Evolutionary conservation across 257 asterid species (phyloP), one percentile per base, ranked within the genome.

Genomic region (Linderniella brevidens): DNA sequence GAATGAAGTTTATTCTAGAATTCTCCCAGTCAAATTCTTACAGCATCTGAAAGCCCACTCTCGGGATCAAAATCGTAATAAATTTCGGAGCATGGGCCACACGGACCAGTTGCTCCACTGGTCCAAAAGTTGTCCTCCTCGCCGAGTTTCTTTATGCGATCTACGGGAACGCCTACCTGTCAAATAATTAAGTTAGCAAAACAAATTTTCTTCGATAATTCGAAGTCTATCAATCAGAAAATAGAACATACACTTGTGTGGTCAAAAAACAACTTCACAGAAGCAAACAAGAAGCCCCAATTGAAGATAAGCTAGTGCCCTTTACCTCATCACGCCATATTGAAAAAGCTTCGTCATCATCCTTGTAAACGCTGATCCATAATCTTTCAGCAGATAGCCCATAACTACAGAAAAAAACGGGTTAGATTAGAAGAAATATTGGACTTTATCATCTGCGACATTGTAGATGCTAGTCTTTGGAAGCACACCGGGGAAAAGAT

Each of bases 51-150:
- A 63, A 62, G 36, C 37, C 95, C 95, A 53, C 72, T 68, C 64
- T 80, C 90, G 0, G 95, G 95, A 68, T 83, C 84, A 57, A 87
- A 87, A 68, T 87, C 97, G 25, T 83, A 87, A 73, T 87, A 87
- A 58, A 87, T 53, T 48, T 87, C 97, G 19, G 97, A 66, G 82
- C 97, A 87, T 35, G 97, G 95, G 54, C 97, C 97, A 53, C 95
- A 83, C 4, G 97, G 95, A 57, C 97, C 95, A 48, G 97, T 83
- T 37, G 37, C 74, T 68, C 97, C 97, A 67, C 95, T 80, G 37
- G 92, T 79, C 97, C 97, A 87, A 64, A 87, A 87, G 68, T 87
- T 87, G 71, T 87, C 97, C 53, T 87, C 93, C 58, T 75, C 80
- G 48, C 95, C 97, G 8, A 87, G 95, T 59, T 79, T 74, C 54